Percentiles rank a stretch among this genome's conserved stretches.
Evolutionary conservation across 257 asterid species (phyloP).

Genomic region (Striga asiatica): DNA sequence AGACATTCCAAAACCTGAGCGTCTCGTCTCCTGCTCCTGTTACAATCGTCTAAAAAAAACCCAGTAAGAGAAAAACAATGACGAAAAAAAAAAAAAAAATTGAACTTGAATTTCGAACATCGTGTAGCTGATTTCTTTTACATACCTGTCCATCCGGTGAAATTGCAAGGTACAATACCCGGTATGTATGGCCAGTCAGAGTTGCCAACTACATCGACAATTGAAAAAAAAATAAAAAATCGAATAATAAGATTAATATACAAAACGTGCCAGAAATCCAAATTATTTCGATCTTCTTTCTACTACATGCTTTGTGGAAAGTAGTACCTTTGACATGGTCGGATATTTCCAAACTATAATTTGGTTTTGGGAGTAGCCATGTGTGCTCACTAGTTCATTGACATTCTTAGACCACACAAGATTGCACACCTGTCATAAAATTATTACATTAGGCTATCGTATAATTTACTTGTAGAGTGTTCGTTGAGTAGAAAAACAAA

Average conservation of each 20-base stretch:
- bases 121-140: not conserved
- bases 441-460: no score
- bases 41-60: slow-evolving; percentile 58
- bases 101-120: not conserved
- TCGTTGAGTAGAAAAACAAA: no score
- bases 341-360: slow-evolving; percentile 91
- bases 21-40: slow-evolving; percentile 99
- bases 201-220: slow-evolving; percentile 69
- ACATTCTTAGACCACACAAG: slow-evolving; percentile 99
- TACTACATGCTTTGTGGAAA: not conserved
- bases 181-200: slow-evolving; percentile 80
- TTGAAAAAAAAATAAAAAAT: not conserved
- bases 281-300: not conserved
- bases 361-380: slow-evolving; percentile 94
- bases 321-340: slow-evolving; percentile 76
- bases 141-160: slow-evolving; percentile 98
- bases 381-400: slow-evolving; percentile 94
- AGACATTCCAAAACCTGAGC: slow-evolving; percentile 89
- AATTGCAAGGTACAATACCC: slow-evolving; percentile 90
- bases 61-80: not conserved
- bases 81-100: not conserved
- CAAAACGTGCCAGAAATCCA: not conserved
- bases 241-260: slow-evolving; percentile 3
- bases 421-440: slow-evolving; percentile 87
- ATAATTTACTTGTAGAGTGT: no score